Conservation (phyloP, 352 stramenopile species). For the Phytophthora nicotianae region DNA sequence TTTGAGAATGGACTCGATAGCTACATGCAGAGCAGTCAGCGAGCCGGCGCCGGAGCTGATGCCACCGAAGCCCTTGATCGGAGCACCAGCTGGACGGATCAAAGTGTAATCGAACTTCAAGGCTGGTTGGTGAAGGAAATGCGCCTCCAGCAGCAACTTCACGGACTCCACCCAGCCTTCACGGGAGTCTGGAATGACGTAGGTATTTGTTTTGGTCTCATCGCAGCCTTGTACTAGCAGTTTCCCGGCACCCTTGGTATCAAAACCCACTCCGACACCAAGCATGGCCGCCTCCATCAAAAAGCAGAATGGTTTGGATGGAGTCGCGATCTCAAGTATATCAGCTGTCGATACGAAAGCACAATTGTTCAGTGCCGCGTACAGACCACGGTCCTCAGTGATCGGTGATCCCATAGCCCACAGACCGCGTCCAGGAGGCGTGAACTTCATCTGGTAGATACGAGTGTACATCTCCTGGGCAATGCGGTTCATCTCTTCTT, state of each 20-base stretch:
- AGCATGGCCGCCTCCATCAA: conserved; percentile 96
- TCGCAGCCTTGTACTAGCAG: conserved; percentile 48
- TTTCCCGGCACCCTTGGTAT: conserved; percentile 88
- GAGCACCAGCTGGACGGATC: conserved; percentile 82
- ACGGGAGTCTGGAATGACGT: conserved; percentile 61
- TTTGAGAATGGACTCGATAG: conserved; percentile 65
- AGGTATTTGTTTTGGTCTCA: conserved; percentile 22
- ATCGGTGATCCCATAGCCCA: conserved; percentile 95
- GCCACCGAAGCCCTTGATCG: conserved; percentile 92
- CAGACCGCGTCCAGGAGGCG: conserved; percentile 91
- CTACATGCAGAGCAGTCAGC: conserved; percentile 73
- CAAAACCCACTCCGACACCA: conserved; percentile 93
- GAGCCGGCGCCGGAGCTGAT: conserved; percentile 84
- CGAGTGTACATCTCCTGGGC: conserved; percentile 92
- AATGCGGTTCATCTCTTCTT: conserved; percentile 41
- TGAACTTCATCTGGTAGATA: conserved; percentile 96
- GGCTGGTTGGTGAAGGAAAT: conserved; percentile 60
- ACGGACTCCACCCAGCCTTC: conserved; percentile 91
- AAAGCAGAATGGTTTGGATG: conserved; percentile 91
- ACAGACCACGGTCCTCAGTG: conserved; percentile 84
- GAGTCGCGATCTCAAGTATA: conserved; percentile 54
- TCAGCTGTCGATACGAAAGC: conserved; percentile 92
- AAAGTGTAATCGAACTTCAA: conserved; percentile 83
- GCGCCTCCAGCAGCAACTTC: conserved; percentile 79
- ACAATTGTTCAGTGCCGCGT: conserved; percentile 93